phyloP scores from a whole-genome alignment of 257 asterid species.

The Solanum clarkiae region DNA sequence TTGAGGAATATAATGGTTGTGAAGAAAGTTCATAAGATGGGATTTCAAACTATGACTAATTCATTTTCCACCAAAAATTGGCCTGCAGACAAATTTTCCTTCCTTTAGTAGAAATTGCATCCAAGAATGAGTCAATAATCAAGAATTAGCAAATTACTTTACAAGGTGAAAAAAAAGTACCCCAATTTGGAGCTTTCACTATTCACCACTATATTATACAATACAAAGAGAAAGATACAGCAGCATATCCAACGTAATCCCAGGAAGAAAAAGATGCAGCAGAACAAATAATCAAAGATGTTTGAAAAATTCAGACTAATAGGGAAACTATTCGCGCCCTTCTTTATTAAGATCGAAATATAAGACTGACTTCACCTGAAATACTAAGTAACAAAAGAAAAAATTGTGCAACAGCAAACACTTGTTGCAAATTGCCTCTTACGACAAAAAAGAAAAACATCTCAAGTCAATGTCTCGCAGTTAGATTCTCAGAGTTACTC shows the following conservation, averaged over 20 bases:
- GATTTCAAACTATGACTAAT: not conserved
- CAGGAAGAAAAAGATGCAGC: not conserved
- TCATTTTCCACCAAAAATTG: not conserved
- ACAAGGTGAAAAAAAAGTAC: not conserved
- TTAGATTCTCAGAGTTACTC: constrained; percentile 32
- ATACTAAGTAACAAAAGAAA: not conserved
- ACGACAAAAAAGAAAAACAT: not conserved
- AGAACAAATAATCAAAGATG: not conserved
- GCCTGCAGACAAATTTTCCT: not conserved
- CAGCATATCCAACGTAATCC: not conserved
- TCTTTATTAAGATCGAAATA: not conserved
- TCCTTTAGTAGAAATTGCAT: not conserved
- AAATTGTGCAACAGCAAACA: not conserved
- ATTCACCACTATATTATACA: not conserved
- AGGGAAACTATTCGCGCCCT: not conserved
- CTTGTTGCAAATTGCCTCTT: not conserved
- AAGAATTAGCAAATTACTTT: not conserved
- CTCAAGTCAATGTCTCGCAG: constrained; percentile 25
- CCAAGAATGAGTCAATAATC: not conserved
- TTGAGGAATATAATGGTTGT: not conserved
- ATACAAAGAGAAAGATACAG: not conserved
- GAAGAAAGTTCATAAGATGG: not conserved
- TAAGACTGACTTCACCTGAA: not conserved
- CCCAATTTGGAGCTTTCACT: not conserved
- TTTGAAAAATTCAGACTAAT: not conserved